These are phyloP conservation scores for Vanderwaltozyma polyspora DNA, from an alignment of 805 yeast genomes.

Conservation along the genomic window DNA sequence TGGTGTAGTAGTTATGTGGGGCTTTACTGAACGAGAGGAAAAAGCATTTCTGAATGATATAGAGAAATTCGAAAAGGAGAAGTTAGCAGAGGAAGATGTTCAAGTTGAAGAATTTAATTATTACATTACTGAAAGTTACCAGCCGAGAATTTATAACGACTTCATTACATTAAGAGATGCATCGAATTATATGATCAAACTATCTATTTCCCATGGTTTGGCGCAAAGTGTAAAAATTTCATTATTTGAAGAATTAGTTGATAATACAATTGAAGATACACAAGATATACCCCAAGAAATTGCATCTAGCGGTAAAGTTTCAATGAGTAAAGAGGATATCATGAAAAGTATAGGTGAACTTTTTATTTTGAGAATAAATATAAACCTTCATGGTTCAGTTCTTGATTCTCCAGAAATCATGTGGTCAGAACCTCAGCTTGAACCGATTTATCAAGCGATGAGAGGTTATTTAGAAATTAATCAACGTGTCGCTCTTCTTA, in stretches of 20 bases:
- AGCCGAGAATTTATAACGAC: constrained; percentile 91
- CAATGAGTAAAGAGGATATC: constrained; percentile 86
- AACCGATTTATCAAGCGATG: constrained; percentile 94
- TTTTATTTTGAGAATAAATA: constrained; percentile 75
- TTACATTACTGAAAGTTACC: constrained; percentile 86
- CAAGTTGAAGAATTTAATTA: constrained; percentile 93
- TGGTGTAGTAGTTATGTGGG: constrained; percentile 98
- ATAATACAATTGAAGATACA: constrained; percentile 93
- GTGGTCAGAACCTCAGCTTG: constrained; percentile 98
- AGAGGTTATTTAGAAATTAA: constrained; percentile 92
- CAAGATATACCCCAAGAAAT: constrained; percentile 95
- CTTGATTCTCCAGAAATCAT: constrained; percentile 93
- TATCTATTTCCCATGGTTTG: constrained; percentile 89
- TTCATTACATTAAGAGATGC: constrained; percentile 89
- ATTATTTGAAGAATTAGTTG: constrained; percentile 88
- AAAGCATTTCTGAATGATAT: constrained; percentile 67
- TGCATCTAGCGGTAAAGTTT: constrained; percentile 88
- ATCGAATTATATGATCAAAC: constrained; percentile 76
- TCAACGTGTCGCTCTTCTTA: constrained; percentile 80
- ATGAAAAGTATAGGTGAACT: constrained; percentile 97
- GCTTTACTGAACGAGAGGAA: constrained; percentile 79
- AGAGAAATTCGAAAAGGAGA: constrained; percentile 86
- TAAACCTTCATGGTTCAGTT: constrained; percentile 76
- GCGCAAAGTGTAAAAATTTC: constrained; percentile 95
- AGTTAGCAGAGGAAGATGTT: constrained; percentile 70